Conservation (phyloP, 1,284 basidiomycete genomes). For the Mycena citricolor region DNA sequence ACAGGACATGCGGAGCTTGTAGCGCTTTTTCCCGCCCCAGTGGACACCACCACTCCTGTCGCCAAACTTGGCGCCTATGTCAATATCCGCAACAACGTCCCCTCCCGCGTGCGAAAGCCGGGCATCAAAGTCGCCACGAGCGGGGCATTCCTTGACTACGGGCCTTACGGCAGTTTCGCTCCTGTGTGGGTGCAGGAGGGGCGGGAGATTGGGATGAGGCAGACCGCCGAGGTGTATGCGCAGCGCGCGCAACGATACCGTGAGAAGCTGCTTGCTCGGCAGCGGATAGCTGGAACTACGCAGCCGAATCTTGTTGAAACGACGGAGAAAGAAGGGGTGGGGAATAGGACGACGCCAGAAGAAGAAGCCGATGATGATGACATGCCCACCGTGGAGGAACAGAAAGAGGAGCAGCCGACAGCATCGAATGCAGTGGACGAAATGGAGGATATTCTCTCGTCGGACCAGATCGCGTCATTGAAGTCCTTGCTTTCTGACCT, state of each 20-base stretch:
- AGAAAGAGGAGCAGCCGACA: constrained; percentile 11
- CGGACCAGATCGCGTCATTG: constrained; percentile 52
- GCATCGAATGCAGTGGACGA: constrained; percentile 29
- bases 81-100: constrained; percentile 36
- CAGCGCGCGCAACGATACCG: constrained; percentile 39
- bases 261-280: constrained; percentile 25
- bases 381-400: too few species aligned
- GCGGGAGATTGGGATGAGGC: constrained; percentile 57
- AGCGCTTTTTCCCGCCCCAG: constrained; percentile 63
- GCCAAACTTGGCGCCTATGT: constrained; percentile 22
- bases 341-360: not conserved
- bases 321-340: constrained; percentile 23
- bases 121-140: constrained; percentile 50
- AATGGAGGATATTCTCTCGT: constrained; percentile 53
- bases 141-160: constrained; percentile 75
- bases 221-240: constrained; percentile 59
- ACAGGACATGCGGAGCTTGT: constrained; percentile 74
- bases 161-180: constrained; percentile 70
- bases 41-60: constrained; percentile 35
- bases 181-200: constrained; percentile 75
- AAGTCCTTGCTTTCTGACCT: constrained; percentile 57
- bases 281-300: constrained; percentile 26
- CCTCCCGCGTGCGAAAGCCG: constrained; percentile 44
- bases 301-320: constrained; percentile 5
- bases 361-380: too few species aligned